phyloP scores from a whole-genome alignment of 1,284 basidiomycete genomes.

The Fomitopsis palustris region DNA sequence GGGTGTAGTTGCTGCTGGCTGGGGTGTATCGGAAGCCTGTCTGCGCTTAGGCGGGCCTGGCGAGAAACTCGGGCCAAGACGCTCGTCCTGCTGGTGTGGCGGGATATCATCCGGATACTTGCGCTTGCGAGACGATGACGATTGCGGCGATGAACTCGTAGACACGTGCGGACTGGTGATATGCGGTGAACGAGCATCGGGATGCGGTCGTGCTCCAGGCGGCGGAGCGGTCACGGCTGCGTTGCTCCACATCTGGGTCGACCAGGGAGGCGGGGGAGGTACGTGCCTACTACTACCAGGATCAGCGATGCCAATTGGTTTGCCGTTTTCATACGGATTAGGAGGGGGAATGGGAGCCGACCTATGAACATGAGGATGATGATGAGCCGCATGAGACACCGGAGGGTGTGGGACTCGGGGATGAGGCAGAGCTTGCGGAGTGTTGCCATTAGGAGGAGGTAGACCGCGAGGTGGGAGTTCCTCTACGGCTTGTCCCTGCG shows the following conservation, averaged over 20 bases:
- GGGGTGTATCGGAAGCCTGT: constrained; percentile 20
- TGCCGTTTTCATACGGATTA: constrained; percentile 29
- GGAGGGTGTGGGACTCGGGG: constrained; percentile 14
- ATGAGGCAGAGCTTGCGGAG: constrained; percentile 25
- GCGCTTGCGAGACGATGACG: constrained; percentile 32
- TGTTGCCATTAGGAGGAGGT: constrained; percentile 25
- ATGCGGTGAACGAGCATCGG: constrained; percentile 19
- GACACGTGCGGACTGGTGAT: not conserved
- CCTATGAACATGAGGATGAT: constrained; percentile 18
- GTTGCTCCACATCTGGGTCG: constrained; percentile 43
- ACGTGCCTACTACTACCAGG: constrained; percentile 27
- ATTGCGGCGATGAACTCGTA: constrained; percentile 21
- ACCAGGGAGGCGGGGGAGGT: constrained; percentile 70
- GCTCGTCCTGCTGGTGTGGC: constrained; percentile 18
- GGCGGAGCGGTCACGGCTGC: constrained; percentile 29
- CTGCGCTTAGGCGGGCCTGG: constrained; percentile 21
- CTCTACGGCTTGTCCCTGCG: constrained; percentile 5
- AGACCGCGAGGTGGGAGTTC: not conserved
- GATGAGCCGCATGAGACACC: constrained; percentile 26
- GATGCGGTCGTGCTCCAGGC: constrained; percentile 22
- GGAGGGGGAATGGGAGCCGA: constrained; percentile 26
- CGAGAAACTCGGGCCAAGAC: constrained; percentile 14
- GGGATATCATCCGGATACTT: constrained; percentile 40
- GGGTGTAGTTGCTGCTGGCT: constrained; percentile 7
- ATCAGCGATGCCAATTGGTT: constrained; percentile 21